Base-by-base conservation (phyloP, 768 basidiomycete species). In the Rhodotorula toruloides region DNA sequence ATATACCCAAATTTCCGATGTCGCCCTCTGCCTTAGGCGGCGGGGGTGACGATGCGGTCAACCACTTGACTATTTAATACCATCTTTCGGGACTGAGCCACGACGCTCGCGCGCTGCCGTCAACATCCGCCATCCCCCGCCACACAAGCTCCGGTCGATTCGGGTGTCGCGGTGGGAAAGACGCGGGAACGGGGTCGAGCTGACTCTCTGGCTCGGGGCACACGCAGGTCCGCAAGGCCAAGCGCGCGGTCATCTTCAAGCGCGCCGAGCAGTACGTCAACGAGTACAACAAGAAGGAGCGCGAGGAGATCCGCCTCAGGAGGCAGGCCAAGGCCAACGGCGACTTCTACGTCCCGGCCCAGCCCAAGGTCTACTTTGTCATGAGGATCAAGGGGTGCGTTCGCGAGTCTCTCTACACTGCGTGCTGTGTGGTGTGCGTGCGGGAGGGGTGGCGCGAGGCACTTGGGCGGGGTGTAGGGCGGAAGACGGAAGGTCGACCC, bases 191-290 rank as follows among this genome's bases (percentile, higher is more conserved):
- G 32, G 19, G 34, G 21, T 4, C 36, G 8, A 34, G 46, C n/a
- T 47, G 58, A 49, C 31, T 58, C 34, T 25, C 17, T 2, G 11
- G 49, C 9, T 13, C 6, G n/a, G 9, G n/a, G 36, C n/a, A n/a
- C n/a, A n/a, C 27, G 43, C 76, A 97, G 93, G 87, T 87, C 53
- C 81, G 85, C 75, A 88, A 88, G 78, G 87, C 90, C 65, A 93
- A 94, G 84, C 88, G 96, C 81, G 89, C 87, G 80, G 87, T 96
- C 78, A 86, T 97, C 82, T 98, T 98, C 87, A 98, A 98, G 87
- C 90, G 96, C 68, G 96, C 96, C 43, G 94, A 98, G 81, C 80
- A 88, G 65, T 98, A 96, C 80, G 92, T 97, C 73, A 94, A 97
- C 84, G 94, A 97, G 82, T 97, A 97, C 80, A 80, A 89, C 60